These are phyloP conservation scores for Achaetomium macrosporum DNA, from an alignment of 2,329 filamentous ascomycete genomes.

Conservation along the genomic window DNA sequence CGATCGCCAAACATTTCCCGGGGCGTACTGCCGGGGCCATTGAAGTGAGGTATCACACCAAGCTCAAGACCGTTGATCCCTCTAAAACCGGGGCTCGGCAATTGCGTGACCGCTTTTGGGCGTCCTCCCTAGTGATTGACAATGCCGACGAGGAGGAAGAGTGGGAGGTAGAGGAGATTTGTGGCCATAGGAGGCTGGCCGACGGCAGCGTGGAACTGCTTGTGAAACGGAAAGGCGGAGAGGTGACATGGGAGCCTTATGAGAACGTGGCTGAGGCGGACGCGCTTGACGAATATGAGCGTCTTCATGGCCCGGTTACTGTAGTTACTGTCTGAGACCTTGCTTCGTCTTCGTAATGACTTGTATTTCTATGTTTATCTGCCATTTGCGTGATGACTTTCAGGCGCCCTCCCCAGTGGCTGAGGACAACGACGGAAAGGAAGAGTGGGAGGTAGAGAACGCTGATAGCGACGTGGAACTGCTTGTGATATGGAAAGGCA, in stretches of 20 bases:
- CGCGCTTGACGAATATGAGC: constrained; percentile 7
- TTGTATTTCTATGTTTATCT: too few relatives aligned
- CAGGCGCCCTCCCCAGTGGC: too few relatives aligned
- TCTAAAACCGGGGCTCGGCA: too few relatives aligned
- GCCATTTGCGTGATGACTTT: too few relatives aligned
- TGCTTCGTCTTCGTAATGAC: too few relatives aligned
- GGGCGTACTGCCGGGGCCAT: background rate
- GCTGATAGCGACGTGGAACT: too few relatives aligned
- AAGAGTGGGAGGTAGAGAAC: too few relatives aligned
- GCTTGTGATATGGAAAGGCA: too few relatives aligned
- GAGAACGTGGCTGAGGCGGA: constrained; percentile 10
- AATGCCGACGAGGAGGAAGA: too few relatives aligned
- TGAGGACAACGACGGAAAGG: too few relatives aligned
- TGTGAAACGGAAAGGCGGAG: background rate
- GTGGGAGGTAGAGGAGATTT: background rate
- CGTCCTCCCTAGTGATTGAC: too few relatives aligned
- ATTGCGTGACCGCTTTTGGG: too few relatives aligned
- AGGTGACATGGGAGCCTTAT: constrained; percentile 8
- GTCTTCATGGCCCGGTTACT: constrained; percentile 1
- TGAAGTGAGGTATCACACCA: constrained; percentile 5
- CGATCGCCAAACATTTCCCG: constrained; percentile 8
- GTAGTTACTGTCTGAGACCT: background rate
- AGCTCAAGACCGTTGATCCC: constrained; percentile 19
- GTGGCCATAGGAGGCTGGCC: background rate
- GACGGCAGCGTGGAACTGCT: background rate